Evolutionary conservation across 768 basidiomycete species (phyloP).

Genomic region (Kockovaella imperatae): DNA sequence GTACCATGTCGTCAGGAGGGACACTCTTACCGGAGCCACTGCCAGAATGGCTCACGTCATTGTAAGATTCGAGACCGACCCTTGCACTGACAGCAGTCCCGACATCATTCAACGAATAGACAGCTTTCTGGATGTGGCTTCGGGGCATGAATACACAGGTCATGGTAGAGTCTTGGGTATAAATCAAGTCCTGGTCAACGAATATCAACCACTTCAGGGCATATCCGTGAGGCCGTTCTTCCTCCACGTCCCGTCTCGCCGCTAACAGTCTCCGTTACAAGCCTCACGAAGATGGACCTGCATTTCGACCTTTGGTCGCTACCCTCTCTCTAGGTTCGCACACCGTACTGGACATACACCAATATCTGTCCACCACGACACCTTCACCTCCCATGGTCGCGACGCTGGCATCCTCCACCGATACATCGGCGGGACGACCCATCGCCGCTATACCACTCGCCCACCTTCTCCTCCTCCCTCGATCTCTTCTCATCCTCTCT

Average conservation of each 20-base stretch:
- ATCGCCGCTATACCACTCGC: conserved; percentile 61
- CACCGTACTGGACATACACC: conserved; percentile 73
- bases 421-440: conserved; percentile 30
- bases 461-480: conserved; percentile 71
- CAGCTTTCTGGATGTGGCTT: conserved; percentile 56
- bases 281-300: conserved; percentile 89
- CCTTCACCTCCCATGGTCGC: conserved; percentile 35
- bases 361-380: conserved; percentile 48
- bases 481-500: conserved; percentile 73
- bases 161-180: conserved; percentile 48
- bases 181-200: conserved; percentile 86
- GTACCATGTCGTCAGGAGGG: conserved; percentile 58
- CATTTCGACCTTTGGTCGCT: conserved; percentile 77
- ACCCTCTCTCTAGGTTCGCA: conserved; percentile 85
- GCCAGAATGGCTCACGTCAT: conserved; percentile 61
- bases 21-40: conserved; percentile 61
- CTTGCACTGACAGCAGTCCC: conserved; percentile 54
- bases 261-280: conserved; percentile 35
- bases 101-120: conserved; percentile 65
- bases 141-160: conserved; percentile 41
- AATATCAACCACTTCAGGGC: conserved; percentile 86
- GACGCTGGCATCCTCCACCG: conserved; percentile 5
- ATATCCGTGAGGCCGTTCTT: conserved; percentile 63
- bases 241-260: conserved; percentile 4
- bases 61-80: conserved; percentile 49